phyloP scores from a whole-genome alignment of 345 rosid species.

The Dipteronia sinensis region DNA sequence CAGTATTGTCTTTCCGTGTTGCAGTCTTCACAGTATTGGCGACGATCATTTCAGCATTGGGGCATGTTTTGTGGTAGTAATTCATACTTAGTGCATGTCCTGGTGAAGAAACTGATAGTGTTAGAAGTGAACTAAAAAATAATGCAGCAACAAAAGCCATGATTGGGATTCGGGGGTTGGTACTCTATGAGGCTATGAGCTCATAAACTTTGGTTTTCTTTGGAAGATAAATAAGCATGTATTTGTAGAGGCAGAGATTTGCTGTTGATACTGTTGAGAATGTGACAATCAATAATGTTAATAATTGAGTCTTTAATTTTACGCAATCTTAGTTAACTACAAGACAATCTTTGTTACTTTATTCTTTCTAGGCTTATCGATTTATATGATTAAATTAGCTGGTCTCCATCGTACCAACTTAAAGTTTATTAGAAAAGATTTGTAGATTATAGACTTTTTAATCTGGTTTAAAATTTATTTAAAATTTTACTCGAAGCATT shows the following conservation, averaged over 20 bases:
- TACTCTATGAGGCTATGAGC: neutral
- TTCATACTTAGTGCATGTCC: slow-evolving; percentile 40
- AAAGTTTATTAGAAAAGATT: neutral
- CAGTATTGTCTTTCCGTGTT: slow-evolving; percentile 35
- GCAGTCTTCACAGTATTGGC: slow-evolving; percentile 36
- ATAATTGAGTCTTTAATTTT: slow-evolving; percentile 18
- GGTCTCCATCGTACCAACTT: neutral
- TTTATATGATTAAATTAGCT: neutral
- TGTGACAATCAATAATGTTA: slow-evolving; percentile 11
- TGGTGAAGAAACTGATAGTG: slow-evolving; percentile 18
- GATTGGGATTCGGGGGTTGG: neutral
- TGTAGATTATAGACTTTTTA: neutral
- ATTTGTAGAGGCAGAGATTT: slow-evolving; percentile 15
- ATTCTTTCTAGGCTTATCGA: neutral
- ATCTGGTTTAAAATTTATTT: too few relatives aligned
- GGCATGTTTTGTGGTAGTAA: slow-evolving; percentile 50
- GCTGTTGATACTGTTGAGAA: neutral
- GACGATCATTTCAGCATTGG: slow-evolving; percentile 34
- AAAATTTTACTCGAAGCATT: neutral
- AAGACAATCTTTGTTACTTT: slow-evolving; percentile 4
- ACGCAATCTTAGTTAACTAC: slow-evolving; percentile 7
- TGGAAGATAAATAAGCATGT: neutral
- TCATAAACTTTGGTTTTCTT: neutral
- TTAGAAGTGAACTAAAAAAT: slow-evolving; percentile 28
- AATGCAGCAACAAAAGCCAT: slow-evolving; percentile 32